Evolutionary conservation across 2,329 filamentous ascomycete species (phyloP).

Genomic region (Ophiocordyceps australis): DNA sequence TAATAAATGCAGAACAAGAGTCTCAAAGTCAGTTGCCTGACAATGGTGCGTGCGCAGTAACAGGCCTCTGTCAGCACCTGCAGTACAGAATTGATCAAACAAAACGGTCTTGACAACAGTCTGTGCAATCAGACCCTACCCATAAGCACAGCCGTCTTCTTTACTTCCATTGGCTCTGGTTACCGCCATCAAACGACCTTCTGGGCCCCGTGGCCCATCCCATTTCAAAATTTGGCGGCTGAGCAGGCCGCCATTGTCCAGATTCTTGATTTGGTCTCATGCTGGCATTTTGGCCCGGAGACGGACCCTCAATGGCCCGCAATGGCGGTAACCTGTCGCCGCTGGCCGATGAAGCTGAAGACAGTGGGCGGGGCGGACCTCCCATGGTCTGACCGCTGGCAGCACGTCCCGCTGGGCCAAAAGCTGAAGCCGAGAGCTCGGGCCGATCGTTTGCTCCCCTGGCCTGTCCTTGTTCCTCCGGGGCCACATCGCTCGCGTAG

Average conservation of each 20-base stretch:
- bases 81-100: too few relatives aligned
- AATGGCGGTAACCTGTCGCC: conserved; percentile 29
- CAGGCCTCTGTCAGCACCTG: too few relatives aligned
- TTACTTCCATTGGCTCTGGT: conserved; percentile 3
- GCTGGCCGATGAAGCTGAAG: conserved; percentile 16
- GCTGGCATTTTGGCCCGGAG: conserved; percentile 8
- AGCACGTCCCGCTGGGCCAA: conserved; percentile 15
- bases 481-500: conserved; percentile 22
- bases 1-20: conserved; percentile 1
- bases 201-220: conserved; percentile 16
- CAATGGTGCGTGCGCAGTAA: conserved; percentile 4
- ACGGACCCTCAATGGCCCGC: conserved; percentile 21
- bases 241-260: conserved; percentile 16
- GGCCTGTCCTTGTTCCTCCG: conserved; percentile 25
- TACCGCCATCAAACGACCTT: conserved; percentile 7
- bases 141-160: too few relatives aligned
- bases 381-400: conserved; percentile 16
- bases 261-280: conserved; percentile 15
- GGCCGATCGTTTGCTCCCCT: conserved; percentile 27
- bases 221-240: conserved; percentile 13
- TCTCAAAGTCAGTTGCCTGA: conserved; percentile 6
- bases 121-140: too few relatives aligned
- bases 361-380: conserved; percentile 16
- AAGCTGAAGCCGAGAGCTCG: conserved; percentile 20
- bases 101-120: too few relatives aligned